Evolutionary conservation across 2,329 filamentous ascomycete species (phyloP).

Genomic region (Exophiala xenobiotica): DNA sequence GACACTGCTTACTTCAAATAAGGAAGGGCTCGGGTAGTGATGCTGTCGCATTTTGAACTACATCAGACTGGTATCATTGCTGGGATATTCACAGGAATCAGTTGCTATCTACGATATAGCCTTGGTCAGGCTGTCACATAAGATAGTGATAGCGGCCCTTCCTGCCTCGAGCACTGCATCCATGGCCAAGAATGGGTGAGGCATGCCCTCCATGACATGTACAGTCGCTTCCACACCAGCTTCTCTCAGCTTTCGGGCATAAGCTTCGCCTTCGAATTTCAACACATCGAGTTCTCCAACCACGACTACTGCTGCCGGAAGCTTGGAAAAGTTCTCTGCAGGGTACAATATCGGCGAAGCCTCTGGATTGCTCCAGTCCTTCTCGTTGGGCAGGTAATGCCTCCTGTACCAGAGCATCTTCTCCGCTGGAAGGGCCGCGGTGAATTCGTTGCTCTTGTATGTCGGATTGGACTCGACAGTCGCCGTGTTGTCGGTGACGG

Average conservation of each 20-base stretch:
- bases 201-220: slow-evolving; percentile 55
- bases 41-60: too few species aligned
- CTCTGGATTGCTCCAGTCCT: slow-evolving; percentile 51
- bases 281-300: slow-evolving; percentile 59
- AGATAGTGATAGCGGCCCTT: slow-evolving; percentile 49
- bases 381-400: slow-evolving; percentile 54
- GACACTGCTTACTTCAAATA: too few species aligned
- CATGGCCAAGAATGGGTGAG: slow-evolving; percentile 61
- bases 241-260: slow-evolving; percentile 49
- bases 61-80: neutral
- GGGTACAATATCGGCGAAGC: slow-evolving; percentile 55
- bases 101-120: neutral
- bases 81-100: neutral
- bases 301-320: slow-evolving; percentile 54
- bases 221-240: slow-evolving; percentile 51
- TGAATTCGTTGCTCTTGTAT: slow-evolving; percentile 48
- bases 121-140: slow-evolving; percentile 36
- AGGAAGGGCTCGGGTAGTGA: too few species aligned
- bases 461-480: slow-evolving; percentile 30
- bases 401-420: slow-evolving; percentile 58
- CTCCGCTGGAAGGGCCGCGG: slow-evolving; percentile 52
- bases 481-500: slow-evolving; percentile 59
- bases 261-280: slow-evolving; percentile 53
- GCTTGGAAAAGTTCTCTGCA: slow-evolving; percentile 47
- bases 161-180: slow-evolving; percentile 56